Evolutionary conservation across 2,329 filamentous ascomycete genomes (phyloP).

Genomic region (Scopulariopsis brevicaulis): DNA sequence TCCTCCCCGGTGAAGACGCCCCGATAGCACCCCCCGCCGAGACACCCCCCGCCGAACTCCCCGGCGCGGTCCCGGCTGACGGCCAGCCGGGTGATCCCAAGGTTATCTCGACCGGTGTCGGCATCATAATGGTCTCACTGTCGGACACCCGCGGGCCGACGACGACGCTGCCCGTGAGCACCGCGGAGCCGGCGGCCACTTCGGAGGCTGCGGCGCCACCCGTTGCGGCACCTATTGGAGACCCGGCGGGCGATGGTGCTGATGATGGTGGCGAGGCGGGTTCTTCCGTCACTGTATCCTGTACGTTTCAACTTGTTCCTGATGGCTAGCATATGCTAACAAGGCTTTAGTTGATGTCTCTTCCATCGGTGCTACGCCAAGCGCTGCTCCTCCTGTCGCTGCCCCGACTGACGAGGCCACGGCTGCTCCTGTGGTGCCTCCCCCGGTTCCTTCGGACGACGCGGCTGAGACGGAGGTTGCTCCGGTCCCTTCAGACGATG

Average conservation of each 20-base stretch:
- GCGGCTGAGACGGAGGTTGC: no score
- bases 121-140: conserved; percentile 1
- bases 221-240: background rate
- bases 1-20: background rate
- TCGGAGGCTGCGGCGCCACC: background rate
- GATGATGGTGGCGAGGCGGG: background rate
- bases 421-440: background rate
- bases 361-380: background rate
- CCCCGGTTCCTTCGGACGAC: background rate
- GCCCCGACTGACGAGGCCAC: conserved; percentile 2
- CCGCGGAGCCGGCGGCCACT: background rate
- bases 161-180: background rate
- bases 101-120: background rate
- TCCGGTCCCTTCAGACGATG: no score
- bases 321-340: background rate
- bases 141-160: conserved; percentile 2
- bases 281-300: background rate
- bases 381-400: background rate
- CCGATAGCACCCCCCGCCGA: background rate
- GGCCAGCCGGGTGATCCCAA: background rate
- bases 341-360: background rate
- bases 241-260: background rate
- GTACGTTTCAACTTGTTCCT: background rate
- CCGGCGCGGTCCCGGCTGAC: background rate
- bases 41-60: conserved; percentile 1